A percentile compares a stretch with the other conserved stretches of the same genome.
Conservation (phyloP, 345 rosid species). For the Salix suchowensis region DNA sequence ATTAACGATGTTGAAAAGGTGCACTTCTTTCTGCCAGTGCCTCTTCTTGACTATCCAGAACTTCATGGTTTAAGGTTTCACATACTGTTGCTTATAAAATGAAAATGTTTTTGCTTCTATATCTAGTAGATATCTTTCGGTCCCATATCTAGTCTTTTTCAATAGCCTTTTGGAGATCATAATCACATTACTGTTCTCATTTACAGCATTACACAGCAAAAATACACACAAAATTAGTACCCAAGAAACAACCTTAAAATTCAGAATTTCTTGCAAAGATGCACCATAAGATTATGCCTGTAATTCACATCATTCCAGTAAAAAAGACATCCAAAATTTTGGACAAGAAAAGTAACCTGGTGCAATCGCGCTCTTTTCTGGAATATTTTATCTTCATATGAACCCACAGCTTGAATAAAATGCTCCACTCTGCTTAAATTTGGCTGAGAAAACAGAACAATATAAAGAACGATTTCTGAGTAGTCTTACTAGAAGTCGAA, state of each 20-base stretch:
- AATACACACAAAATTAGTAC: too few species aligned
- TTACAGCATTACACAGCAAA: background rate
- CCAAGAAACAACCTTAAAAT: background rate
- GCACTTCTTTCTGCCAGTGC: background rate
- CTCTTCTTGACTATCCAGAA: background rate
- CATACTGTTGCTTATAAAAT: background rate
- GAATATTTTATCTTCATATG: constrained; percentile 76
- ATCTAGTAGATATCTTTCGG: background rate
- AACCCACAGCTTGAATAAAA: constrained; percentile 88
- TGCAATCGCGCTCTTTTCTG: constrained; percentile 69
- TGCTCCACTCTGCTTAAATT: constrained; percentile 67
- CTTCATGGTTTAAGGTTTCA: background rate
- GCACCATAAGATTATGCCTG: background rate
- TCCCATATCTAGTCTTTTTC: background rate
- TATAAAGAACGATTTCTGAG: background rate
- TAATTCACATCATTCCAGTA: background rate
- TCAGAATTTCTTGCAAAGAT: background rate
- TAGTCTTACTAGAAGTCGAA: constrained; percentile 9
- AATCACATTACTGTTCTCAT: background rate
- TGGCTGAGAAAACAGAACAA: constrained; percentile 47
- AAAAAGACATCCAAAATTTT: background rate
- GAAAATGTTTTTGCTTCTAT: background rate
- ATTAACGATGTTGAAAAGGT: background rate
- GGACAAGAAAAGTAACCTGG: constrained; percentile 40
- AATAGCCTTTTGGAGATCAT: background rate